phyloP scores from a whole-genome alignment of 169 alveolate genomes.

The Cardiosporidium cionae region DNA sequence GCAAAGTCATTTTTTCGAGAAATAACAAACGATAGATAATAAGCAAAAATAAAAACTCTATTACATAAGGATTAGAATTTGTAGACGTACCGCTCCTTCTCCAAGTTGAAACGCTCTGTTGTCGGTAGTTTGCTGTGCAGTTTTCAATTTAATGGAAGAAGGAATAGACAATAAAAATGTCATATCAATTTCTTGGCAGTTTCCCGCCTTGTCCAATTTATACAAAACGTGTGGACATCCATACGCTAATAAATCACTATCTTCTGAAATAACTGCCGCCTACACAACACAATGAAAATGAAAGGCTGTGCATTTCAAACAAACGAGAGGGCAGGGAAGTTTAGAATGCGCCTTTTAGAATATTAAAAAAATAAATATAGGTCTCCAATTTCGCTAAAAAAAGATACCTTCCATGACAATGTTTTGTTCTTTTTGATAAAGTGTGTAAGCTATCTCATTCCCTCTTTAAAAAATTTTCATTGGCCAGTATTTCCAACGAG shows the following conservation, averaged over 20 bases:
- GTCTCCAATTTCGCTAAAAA: no score
- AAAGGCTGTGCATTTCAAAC: conserved; percentile 4
- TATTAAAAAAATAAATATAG: no score
- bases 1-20: background rate
- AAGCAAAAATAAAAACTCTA: background rate
- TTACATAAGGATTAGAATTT: background rate
- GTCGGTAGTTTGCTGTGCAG: background rate
- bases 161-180: conserved; percentile 5
- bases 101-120: background rate
- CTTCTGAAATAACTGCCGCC: conserved; percentile 80
- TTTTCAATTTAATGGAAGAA: conserved; percentile 1
- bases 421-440: no score
- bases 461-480: no score
- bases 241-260: conserved; percentile 86
- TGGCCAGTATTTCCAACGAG: no score
- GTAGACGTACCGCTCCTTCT: background rate
- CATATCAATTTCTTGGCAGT: no score
- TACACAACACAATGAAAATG: conserved; percentile 46
- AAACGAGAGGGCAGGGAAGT: no score
- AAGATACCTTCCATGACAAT: no score
- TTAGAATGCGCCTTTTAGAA: no score
- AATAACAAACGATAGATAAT: background rate
- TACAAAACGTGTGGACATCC: conserved; percentile 81
- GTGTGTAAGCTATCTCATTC: no score
- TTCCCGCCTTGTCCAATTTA: conserved; percentile 59